phyloP scores from a whole-genome alignment of 192 early-diverging fungal species.

The Coemansia sp. region DNA sequence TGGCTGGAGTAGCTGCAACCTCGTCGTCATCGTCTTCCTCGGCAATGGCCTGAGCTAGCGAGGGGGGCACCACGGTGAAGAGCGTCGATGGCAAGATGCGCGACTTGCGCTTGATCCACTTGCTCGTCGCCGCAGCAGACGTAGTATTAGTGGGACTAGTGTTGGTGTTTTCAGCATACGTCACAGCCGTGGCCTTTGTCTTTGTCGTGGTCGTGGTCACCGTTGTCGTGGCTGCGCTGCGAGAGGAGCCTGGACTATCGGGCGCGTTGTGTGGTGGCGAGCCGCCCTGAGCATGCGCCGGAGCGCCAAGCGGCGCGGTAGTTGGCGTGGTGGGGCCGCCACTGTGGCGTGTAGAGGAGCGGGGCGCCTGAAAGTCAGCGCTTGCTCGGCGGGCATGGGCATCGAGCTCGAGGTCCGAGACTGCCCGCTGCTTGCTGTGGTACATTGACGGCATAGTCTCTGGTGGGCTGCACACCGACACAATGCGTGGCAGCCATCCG shows the following conservation, averaged over 20 bases:
- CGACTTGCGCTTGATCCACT: constrained; percentile 54
- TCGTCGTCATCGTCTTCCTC: constrained; percentile 21
- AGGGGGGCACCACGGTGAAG: constrained; percentile 10
- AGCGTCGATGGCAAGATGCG: constrained; percentile 37
- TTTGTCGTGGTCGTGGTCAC: background rate
- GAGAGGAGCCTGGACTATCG: background rate
- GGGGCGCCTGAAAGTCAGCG: background rate
- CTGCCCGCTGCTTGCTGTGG: constrained; percentile 28
- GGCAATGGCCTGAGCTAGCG: background rate
- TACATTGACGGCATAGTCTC: constrained; percentile 2
- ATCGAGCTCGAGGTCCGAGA: constrained; percentile 14
- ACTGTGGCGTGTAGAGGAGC: background rate
- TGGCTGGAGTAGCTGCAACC: constrained; percentile 12
- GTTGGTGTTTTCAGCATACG: constrained; percentile 9
- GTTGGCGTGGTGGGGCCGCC: background rate
- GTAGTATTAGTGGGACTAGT: background rate
- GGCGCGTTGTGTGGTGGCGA: background rate
- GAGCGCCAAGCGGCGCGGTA: background rate
- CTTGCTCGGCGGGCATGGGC: background rate
- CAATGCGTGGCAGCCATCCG: constrained; percentile 47
- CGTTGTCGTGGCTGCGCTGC: constrained; percentile 2
- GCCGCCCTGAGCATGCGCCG: background rate
- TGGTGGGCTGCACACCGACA: constrained; percentile 38
- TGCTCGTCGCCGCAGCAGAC: constrained; percentile 7
- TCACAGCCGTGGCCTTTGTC: background rate